Evolutionary conservation across 2,329 filamentous ascomycete species (phyloP).

Genomic region (Penicillium crustosum): DNA sequence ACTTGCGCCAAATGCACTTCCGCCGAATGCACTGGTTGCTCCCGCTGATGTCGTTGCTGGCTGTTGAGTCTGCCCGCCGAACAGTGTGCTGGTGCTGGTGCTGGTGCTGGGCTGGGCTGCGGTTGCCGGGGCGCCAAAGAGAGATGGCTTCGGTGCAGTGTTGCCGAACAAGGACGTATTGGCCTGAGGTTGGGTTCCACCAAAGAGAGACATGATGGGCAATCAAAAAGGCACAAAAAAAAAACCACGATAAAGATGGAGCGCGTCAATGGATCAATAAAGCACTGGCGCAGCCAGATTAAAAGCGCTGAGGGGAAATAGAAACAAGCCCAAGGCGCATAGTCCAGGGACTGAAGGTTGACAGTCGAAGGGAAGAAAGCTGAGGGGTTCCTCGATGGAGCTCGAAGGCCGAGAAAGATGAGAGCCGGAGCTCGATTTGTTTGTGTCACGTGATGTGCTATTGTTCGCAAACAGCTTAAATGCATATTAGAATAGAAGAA

Average conservation of each 20-base stretch:
- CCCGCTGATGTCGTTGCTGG: slow-evolving; percentile 22
- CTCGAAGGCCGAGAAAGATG: slow-evolving; percentile 20
- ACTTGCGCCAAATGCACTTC: slow-evolving; percentile 25
- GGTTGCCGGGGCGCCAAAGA: slow-evolving; percentile 38
- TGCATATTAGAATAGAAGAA: neutral
- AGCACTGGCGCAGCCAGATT: neutral
- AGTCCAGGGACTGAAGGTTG: slow-evolving; percentile 2
- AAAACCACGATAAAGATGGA: slow-evolving; percentile 15
- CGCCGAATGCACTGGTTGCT: slow-evolving; percentile 17
- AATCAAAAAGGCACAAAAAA: slow-evolving; percentile 16
- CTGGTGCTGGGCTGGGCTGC: slow-evolving; percentile 27
- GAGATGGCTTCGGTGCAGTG: slow-evolving; percentile 35
- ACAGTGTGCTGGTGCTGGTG: slow-evolving; percentile 34
- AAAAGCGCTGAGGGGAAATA: neutral
- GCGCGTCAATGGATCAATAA: slow-evolving; percentile 1
- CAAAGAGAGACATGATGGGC: slow-evolving; percentile 43
- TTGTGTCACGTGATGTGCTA: slow-evolving; percentile 21
- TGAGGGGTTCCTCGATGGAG: slow-evolving; percentile 21
- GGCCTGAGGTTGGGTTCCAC: slow-evolving; percentile 24
- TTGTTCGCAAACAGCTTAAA: neutral
- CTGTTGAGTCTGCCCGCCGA: slow-evolving; percentile 28
- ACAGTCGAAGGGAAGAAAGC: slow-evolving; percentile 14
- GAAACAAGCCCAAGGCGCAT: slow-evolving; percentile 10
- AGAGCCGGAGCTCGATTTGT: slow-evolving; percentile 26
- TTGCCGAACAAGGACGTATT: slow-evolving; percentile 29